Evolutionary conservation across 257 asterid genomes (phyloP), one percentile per base, ranked within the genome.

Genomic region (Forsythia suspensa): DNA sequence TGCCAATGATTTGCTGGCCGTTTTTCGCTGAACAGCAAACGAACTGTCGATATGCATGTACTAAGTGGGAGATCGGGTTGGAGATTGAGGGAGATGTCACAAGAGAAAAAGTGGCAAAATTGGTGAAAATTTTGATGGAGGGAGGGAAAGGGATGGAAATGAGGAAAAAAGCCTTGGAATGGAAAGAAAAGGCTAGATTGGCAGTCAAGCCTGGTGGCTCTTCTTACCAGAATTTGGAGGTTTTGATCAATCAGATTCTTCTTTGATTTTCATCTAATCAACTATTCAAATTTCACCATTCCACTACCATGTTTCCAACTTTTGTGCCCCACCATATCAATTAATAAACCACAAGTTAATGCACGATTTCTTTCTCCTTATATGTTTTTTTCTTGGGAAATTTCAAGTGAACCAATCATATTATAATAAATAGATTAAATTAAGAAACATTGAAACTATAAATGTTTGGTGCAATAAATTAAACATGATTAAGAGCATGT

Each of bases 1-100:
- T 78, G 36, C 94, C 94, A 4, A 88, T 91, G 92, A 89, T 91
- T 0, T 85, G 92, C 51, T 91, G 96, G 96, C 96, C 96, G 3
- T 89, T 91, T 48, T 91, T 91, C 24, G 91, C 96, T 0, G 96
- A 91, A 73, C 96, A 91, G 79, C 96, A 84, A 79, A 91, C 90
- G 0, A 91, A 89, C 24, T 91, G 92, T 57, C 57, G 89, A 16
- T 91, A 88, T 36, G 83, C 72, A 2, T 86, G 96, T 79, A 55
- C 41, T 8, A 81, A 86, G 9, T 91, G 96, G 92, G 86, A 40
- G 51, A 74, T 76, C 6, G 96, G 90, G 34, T 5, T 91, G 81
- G 96, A 91, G 86, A 84, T 89, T 3, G 94, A 88, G 41, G 86
- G 87, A 16, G 87, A 82, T 39, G 90, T 85, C 70, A 55, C 8